These are phyloP conservation scores for Podosphaera xanthii DNA, from an alignment of 2,329 filamentous ascomycete species.

Conservation along the genomic window DNA sequence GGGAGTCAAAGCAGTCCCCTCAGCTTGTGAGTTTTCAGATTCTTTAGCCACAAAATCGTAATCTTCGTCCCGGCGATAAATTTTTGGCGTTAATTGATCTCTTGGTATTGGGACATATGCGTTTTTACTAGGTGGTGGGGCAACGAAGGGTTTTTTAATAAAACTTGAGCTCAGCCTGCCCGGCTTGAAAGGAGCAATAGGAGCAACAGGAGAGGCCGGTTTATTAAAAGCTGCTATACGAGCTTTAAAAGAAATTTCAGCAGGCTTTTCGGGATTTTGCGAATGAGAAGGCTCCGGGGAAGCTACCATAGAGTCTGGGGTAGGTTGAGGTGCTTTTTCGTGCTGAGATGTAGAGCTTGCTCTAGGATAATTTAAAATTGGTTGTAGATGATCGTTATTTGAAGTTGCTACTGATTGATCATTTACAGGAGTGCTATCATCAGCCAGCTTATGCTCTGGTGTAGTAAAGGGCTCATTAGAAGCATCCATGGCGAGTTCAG, in stretches of 20 bases:
- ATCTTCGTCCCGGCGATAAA: slow-evolving; percentile 77
- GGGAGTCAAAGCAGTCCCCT: slow-evolving; percentile 38
- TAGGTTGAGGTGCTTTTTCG: slow-evolving; percentile 16
- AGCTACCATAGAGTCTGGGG: slow-evolving; percentile 3
- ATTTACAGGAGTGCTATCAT: slow-evolving; percentile 15
- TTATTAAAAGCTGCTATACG: slow-evolving; percentile 96
- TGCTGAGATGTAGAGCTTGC: slow-evolving; percentile 16
- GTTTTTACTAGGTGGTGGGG: slow-evolving; percentile 79
- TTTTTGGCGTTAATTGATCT: slow-evolving; percentile 46
- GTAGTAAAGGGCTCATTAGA: not conserved
- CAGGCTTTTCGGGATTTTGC: slow-evolving; percentile 51
- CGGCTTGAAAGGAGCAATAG: slow-evolving; percentile 60
- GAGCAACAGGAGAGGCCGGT: slow-evolving; percentile 47
- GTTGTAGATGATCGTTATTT: slow-evolving; percentile 14
- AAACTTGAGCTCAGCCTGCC: slow-evolving; percentile 42
- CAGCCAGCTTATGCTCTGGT: slow-evolving; percentile 19
- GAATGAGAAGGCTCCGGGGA: slow-evolving; percentile 31
- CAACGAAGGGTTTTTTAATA: slow-evolving; percentile 92
- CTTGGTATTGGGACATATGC: slow-evolving; percentile 63
- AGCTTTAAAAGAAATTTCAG: slow-evolving; percentile 64
- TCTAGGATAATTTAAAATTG: slow-evolving; percentile 17
- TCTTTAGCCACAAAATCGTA: slow-evolving; percentile 44
- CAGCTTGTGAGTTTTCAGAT: slow-evolving; percentile 40
- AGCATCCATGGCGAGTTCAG: slow-evolving; percentile 17
- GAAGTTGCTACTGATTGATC: not conserved